Percentiles rank a stretch among this genome's conserved stretches.
Evolutionary conservation across 2,329 filamentous ascomycete genomes (phyloP).

Genomic region (Sarocladiaceae sp.): DNA sequence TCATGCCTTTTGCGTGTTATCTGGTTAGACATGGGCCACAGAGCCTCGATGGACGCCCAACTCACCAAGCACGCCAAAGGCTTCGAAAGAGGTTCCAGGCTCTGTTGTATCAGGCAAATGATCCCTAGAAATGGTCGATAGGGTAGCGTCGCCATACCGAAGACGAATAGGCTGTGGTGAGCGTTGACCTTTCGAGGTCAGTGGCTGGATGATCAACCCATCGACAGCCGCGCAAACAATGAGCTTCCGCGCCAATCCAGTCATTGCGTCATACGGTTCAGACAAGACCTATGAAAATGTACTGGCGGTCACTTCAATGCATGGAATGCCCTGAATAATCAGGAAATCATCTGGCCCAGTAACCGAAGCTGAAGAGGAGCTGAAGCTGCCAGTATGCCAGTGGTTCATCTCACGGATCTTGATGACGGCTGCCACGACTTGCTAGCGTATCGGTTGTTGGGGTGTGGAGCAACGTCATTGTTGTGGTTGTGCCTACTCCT

Average conservation of each 20-base stretch:
- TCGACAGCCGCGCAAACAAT: conserved; percentile 75
- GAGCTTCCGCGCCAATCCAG: conserved; percentile 71
- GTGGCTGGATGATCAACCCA: conserved; percentile 73
- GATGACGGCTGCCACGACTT: conserved; percentile 6
- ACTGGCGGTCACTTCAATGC: too few species aligned
- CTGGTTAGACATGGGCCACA: background rate
- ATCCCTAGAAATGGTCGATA: conserved; percentile 39
- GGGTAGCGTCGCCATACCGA: conserved; percentile 56
- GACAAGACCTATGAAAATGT: background rate
- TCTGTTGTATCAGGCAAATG: conserved; percentile 36
- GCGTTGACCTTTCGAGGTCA: conserved; percentile 53
- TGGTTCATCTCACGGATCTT: conserved; percentile 4
- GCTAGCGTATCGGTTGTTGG: conserved; percentile 1
- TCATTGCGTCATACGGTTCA: conserved; percentile 46
- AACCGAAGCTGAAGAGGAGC: too few species aligned
- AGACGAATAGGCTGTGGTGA: conserved; percentile 57
- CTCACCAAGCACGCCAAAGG: conserved; percentile 53
- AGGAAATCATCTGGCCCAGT: too few species aligned
- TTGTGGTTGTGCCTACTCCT: background rate
- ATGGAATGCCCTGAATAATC: too few species aligned
- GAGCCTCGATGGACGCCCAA: background rate
- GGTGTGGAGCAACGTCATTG: conserved; percentile 11
- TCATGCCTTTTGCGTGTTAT: conserved; percentile 55
- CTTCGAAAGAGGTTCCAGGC: conserved; percentile 47
- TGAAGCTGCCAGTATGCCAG: too few species aligned